Conservation (phyloP, 2,329 filamentous ascomycete genomes). For the Elsinoe arachidis region DNA sequence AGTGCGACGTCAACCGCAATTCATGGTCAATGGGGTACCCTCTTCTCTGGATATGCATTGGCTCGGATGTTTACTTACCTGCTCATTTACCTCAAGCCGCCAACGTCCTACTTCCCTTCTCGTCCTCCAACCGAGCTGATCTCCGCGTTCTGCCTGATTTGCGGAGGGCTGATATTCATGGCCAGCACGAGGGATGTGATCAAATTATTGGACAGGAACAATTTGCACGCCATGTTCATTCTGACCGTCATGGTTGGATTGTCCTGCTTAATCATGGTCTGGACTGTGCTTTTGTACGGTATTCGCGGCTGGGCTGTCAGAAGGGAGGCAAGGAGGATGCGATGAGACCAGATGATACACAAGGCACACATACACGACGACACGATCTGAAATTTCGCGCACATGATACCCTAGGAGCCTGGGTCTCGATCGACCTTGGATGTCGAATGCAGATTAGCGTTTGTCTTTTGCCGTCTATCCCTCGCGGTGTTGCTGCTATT, state of each 20-base stretch:
- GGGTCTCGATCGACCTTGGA: not conserved
- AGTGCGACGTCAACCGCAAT: constrained; percentile 84
- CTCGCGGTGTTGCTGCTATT: not conserved
- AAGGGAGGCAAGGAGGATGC: constrained; percentile 23
- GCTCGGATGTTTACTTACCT: constrained; percentile 73
- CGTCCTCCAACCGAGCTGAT: constrained; percentile 87
- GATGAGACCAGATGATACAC: not conserved
- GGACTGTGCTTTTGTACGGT: constrained; percentile 66
- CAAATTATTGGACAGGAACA: constrained; percentile 63
- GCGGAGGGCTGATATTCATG: constrained; percentile 89
- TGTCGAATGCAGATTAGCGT: not conserved
- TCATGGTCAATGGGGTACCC: constrained; percentile 84
- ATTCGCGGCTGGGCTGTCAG: constrained; percentile 74
- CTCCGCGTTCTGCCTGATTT: constrained; percentile 73
- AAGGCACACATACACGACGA: not conserved
- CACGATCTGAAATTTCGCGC: not conserved
- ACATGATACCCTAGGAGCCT: constrained; percentile 10
- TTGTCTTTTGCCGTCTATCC: not conserved
- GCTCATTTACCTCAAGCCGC: constrained; percentile 69
- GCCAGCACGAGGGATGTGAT: constrained; percentile 66
- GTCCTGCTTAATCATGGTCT: constrained; percentile 75
- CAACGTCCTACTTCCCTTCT: constrained; percentile 68
- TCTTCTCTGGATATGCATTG: constrained; percentile 72
- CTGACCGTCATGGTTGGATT: constrained; percentile 83
- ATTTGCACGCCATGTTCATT: constrained; percentile 83